Conservation (phyloP, 2,329 filamentous ascomycete genomes). For the Rhexocercosporidium sp. region DNA sequence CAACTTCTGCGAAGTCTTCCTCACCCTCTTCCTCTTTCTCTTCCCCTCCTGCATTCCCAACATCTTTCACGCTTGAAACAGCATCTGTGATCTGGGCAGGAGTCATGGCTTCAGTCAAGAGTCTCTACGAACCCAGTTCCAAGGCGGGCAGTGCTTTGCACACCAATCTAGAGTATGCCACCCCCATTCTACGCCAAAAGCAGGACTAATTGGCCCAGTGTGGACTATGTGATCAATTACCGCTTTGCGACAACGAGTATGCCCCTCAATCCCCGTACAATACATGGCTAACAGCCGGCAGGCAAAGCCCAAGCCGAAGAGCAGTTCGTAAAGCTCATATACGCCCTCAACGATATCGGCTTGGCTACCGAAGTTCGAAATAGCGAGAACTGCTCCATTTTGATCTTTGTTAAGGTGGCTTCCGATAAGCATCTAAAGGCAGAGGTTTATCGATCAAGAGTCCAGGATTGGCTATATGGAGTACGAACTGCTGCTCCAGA, state of each 20-base stretch:
- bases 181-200: not conserved
- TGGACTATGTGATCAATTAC: constrained; percentile 90
- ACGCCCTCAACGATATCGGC: constrained; percentile 78
- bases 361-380: constrained; percentile 86
- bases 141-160: constrained; percentile 33
- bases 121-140: constrained; percentile 32
- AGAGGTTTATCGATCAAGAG: constrained; percentile 84
- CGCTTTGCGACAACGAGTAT: constrained; percentile 71
- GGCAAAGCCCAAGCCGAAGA: constrained; percentile 73
- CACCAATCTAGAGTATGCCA: constrained; percentile 50
- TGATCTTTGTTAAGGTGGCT: constrained; percentile 83
- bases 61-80: constrained; percentile 17
- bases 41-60: constrained; percentile 14
- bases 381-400: constrained; percentile 74
- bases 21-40: constrained; percentile 4
- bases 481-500: constrained; percentile 79
- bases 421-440: constrained; percentile 76
- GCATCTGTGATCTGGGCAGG: constrained; percentile 16
- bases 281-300: constrained; percentile 43
- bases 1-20: constrained; percentile 22
- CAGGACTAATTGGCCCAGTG: constrained; percentile 50
- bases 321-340: constrained; percentile 78
- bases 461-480: constrained; percentile 93
- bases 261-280: constrained; percentile 14
- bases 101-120: constrained; percentile 38